Evolutionary conservation across 257 asterid genomes (phyloP).

Genomic region (Solanum neorickii): DNA sequence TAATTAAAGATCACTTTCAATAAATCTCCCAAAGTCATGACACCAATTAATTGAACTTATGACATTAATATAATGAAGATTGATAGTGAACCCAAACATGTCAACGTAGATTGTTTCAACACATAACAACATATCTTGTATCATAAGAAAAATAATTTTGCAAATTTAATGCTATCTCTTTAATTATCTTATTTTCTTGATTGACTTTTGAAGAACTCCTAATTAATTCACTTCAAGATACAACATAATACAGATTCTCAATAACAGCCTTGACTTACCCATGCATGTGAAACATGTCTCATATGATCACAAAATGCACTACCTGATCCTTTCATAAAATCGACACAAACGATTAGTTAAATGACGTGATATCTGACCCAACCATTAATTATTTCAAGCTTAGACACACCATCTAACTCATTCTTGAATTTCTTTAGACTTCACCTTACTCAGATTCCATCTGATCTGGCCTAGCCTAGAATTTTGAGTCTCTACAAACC

Average conservation of each 20-base stretch:
- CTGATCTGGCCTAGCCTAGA: too few species aligned
- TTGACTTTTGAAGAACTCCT: neutral
- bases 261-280: neutral
- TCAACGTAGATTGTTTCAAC: neutral
- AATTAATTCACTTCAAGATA: neutral
- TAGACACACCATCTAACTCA: too few species aligned
- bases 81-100: neutral
- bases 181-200: neutral
- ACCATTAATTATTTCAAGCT: too few species aligned
- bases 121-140: neutral
- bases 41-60: neutral
- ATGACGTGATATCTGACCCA: rapidly evolving
- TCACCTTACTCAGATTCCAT: too few species aligned
- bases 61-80: neutral
- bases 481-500: too few species aligned
- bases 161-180: neutral
- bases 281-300: too few species aligned
- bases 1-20: neutral
- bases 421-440: too few species aligned
- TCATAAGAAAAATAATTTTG: neutral
- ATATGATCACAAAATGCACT: too few species aligned
- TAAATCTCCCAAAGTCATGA: neutral
- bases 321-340: too few species aligned
- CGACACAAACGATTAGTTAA: too few species aligned
- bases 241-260: neutral